These are phyloP conservation scores for Podospora tetraspora DNA, from an alignment of 495 filamentous ascomycete species.

Conservation along the genomic window DNA sequence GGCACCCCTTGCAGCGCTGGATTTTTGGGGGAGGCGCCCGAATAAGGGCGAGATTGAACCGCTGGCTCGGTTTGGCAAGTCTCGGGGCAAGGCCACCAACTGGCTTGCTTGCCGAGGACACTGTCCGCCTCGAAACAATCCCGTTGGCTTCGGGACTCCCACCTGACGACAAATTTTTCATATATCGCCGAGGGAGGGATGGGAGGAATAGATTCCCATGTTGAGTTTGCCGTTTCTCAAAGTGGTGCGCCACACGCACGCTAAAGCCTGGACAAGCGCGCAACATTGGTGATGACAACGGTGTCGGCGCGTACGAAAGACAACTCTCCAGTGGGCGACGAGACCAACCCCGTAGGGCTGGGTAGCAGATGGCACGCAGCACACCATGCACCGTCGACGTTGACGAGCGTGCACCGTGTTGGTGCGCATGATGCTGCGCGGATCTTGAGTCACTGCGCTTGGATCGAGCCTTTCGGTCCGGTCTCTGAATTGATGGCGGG, in stretches of 20 bases:
- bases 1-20: background rate
- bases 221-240: background rate
- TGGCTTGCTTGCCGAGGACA: conserved; percentile 5
- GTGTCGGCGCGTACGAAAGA: background rate
- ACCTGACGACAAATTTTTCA: background rate
- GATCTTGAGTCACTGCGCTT: conserved; percentile 11
- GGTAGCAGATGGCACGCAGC: background rate
- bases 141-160: background rate
- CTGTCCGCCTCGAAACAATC: background rate
- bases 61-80: background rate
- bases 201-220: background rate
- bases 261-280: background rate
- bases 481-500: background rate
- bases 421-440: conserved; percentile 4
- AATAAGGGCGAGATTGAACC: background rate
- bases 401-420: background rate
- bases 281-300: background rate
- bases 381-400: background rate
- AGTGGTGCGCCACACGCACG: background rate
- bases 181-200: background rate
- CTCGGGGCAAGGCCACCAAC: conserved; percentile 8
- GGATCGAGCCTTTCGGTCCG: background rate
- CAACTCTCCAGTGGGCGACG: background rate
- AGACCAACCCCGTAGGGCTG: conserved; percentile 1
- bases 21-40: background rate